phyloP scores from a whole-genome alignment of 441 rosid genomes.

The Populus hybrid region DNA sequence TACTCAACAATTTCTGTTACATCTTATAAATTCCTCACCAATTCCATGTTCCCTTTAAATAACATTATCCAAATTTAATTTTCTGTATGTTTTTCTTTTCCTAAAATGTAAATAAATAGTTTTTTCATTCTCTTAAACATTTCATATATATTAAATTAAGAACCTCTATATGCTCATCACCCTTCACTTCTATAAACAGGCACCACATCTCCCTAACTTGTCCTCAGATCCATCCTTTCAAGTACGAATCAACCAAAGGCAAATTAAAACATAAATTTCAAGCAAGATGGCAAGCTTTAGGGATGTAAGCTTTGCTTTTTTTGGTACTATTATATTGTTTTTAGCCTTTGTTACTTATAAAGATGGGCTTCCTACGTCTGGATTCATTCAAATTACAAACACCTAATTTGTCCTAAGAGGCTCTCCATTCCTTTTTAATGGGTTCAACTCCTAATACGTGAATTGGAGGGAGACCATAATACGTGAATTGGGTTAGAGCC shows the following conservation, averaged over 20 bases:
- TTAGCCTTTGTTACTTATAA: slow-evolving; percentile 3
- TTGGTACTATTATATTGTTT: slow-evolving; percentile 3
- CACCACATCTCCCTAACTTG: background rate
- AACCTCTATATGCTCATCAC: no score
- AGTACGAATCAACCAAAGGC: background rate
- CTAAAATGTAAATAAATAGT: no score
- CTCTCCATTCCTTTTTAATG: slow-evolving; percentile 39
- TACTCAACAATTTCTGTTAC: background rate
- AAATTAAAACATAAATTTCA: background rate
- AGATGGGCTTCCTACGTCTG: background rate
- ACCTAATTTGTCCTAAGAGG: background rate
- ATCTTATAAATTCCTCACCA: background rate
- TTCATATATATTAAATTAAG: no score
- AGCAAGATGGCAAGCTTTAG: slow-evolving; percentile 10
- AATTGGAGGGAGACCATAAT: no score
- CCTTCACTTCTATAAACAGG: slow-evolving; percentile 15
- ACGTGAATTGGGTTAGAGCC: no score
- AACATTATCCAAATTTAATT: background rate
- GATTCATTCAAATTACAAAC: slow-evolving; percentile 55
- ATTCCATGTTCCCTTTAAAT: background rate
- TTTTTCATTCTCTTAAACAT: background rate
- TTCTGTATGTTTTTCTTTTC: background rate
- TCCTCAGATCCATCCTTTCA: background rate
- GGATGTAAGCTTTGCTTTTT: background rate
- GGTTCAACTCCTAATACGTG: slow-evolving; percentile 91